Evolutionary conservation across 75 land plant species (phyloP), one percentile per base, ranked within the genome.

Genomic region (Larix kaempferi): DNA sequence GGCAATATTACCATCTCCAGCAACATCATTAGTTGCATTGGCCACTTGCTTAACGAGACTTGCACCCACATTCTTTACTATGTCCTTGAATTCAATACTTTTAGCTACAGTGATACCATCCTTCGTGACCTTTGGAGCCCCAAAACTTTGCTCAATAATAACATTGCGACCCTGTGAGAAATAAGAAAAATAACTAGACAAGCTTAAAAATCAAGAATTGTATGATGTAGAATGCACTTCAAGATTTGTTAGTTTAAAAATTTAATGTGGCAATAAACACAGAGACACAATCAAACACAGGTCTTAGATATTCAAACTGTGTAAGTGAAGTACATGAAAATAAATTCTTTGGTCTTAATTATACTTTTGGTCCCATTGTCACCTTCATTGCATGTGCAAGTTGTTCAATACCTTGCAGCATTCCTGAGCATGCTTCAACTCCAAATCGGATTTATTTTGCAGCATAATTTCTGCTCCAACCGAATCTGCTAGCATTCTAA

Each of bases 361-460:
- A 17, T 73, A 95, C 98, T 91, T 93, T 93, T 0, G 98, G 96
- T 3, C 98, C 98, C 98, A 95, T 95, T 33, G 98, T 94, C 41
- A 95, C 97, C 78, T 86, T 91, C 19, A 95, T 97, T 60, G 97
- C 97, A 90, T 95, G 94, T 10, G 98, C 94, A 25, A 95, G 92
- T 57, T 94, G 92, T 75, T 95, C 92, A 6, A 95, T 94, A 33
- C 97, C 98, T 69, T 86, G 89, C 7, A 95, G 88, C 98, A 95
- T 95, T 73, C 83, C 79, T 19, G 88, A 88, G n/a, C 97, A 87
- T 59, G 97, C 96, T 27, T 89, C 97, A 19, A 90, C 87, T 21
- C 98, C 98, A 81, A 91, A 95, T 25, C 71, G 85, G 73, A 91
- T 90, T 56, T 95, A 94, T 79, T 95, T 95, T 1, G 97, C 97